Percentiles rank a stretch among this genome's conserved stretches.
Conservation (phyloP, 129 eudicot genomes). For the Mikania micrantha region DNA sequence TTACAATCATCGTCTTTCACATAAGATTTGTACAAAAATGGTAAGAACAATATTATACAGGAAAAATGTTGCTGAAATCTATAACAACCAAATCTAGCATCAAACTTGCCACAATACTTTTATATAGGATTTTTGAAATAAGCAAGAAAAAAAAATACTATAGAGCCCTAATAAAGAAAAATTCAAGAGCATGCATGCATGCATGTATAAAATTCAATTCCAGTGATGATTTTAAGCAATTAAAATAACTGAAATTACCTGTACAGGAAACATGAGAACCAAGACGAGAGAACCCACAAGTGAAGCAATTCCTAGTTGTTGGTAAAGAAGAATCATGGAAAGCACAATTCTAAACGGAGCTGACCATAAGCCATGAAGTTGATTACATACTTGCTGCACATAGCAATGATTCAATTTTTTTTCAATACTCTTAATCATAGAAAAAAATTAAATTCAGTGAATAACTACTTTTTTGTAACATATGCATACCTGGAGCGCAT, state of each 20-base stretch:
- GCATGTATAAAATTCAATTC: not conserved
- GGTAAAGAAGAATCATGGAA: constrained; percentile 83
- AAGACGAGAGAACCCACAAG: constrained; percentile 68
- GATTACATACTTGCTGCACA: constrained; percentile 87
- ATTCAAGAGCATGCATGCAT: not conserved
- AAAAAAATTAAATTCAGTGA: too few species aligned
- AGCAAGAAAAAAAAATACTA: not conserved
- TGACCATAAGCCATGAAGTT: constrained; percentile 89
- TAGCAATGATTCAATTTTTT: constrained; percentile 7
- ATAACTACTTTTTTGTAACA: not conserved
- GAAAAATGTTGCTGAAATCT: not conserved
- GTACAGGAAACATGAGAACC: constrained; percentile 78
- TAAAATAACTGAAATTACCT: constrained; percentile 40
- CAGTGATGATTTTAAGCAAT: not conserved
- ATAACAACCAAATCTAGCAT: not conserved
- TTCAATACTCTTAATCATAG: too few species aligned
- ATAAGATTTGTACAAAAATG: constrained; percentile 7
- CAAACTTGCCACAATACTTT: not conserved
- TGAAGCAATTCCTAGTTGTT: constrained; percentile 79
- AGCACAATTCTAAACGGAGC: constrained; percentile 83
- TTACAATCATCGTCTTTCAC: constrained; percentile 63
- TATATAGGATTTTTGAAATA: not conserved
- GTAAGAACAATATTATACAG: constrained; percentile 7
- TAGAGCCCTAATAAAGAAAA: not conserved
- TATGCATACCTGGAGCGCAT: constrained; percentile 74